These are phyloP conservation scores for Silene vulgaris DNA, from an alignment of 179 eudicot genomes.

Conservation along the genomic window DNA sequence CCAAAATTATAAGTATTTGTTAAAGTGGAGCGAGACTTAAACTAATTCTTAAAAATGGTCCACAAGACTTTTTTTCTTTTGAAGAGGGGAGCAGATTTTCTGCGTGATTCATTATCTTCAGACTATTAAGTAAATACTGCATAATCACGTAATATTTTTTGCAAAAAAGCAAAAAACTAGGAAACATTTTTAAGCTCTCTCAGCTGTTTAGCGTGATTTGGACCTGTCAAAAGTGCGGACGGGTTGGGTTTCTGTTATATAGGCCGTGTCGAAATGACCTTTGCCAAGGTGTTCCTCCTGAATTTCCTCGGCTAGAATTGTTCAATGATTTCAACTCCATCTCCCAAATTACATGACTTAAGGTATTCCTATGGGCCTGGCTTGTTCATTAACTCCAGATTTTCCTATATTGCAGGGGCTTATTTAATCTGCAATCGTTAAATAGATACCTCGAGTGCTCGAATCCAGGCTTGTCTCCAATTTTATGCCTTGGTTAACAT, in stretches of 20 bases:
- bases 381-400: not conserved
- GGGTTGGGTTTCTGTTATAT: not conserved
- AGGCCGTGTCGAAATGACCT: not conserved
- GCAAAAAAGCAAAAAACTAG: no score
- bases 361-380: not conserved
- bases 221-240: not conserved
- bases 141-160: no score
- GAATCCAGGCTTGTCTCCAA: not conserved
- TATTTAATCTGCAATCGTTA: not conserved
- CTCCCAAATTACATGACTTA: not conserved
- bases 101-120: no score
- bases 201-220: not conserved
- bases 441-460: not conserved
- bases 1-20: no score
- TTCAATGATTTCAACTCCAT: not conserved
- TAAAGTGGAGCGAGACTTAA: no score
- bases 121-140: no score
- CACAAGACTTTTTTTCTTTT: no score
- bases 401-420: not conserved
- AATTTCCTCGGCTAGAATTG: not conserved
- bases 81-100: no score
- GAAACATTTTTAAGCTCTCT: not conserved
- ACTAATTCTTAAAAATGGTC: no score
- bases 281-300: not conserved
- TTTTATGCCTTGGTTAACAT: not conserved